Base-by-base conservation (phyloP, 768 basidiomycete species). In the Basidioascus undulatus region DNA sequence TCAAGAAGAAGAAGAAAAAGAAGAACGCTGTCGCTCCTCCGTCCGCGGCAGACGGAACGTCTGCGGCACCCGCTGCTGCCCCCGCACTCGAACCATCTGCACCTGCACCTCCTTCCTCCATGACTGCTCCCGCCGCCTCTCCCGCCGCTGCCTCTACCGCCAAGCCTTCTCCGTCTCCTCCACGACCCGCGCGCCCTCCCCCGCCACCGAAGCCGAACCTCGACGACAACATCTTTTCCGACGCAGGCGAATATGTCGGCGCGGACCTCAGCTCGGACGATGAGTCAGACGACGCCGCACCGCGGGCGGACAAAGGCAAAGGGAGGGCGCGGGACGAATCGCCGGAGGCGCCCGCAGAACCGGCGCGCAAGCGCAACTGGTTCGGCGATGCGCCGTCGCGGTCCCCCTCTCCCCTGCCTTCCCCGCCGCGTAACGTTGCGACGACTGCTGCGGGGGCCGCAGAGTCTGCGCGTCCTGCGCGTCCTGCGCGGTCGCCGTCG, bases 181-280 rank as follows among this genome's bases (percentile, higher is more conserved):
- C 64, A 39, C 55, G 23, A 12, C 39, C 35, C n/a, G 24, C 21
- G 25, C 43, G 32, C 19, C 19, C 13, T 6, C 34, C 40, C n/a
- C 18, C 60, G 4, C 61, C 62, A 43, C 57, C 61, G 6, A 46
- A 62, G 11, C 44, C 47, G n/a, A 71, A 71, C 16, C 53, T 50
- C 9, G 71, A 81, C 39, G 68, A 81, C 32, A 78, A 89, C 53
- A 87, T 92, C 32, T 92, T 92, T 54, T 77, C 71, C 2, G 84
- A 62, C 40, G 79, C 71, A 5, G 83, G 75, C 8, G 80, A 81
- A 37, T 92, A 87, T 52, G 66, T 75, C 39, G 78, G 78, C 1
- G 54, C 77, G 6, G 66, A 70, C 35, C 47, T 69, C 4, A 67
- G 59, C 4, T 71, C 63, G 18, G 69, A 69, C 37, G 67, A 70